Conservation (phyloP, 2,329 filamentous ascomycete species). For the Phoma herbarum region DNA sequence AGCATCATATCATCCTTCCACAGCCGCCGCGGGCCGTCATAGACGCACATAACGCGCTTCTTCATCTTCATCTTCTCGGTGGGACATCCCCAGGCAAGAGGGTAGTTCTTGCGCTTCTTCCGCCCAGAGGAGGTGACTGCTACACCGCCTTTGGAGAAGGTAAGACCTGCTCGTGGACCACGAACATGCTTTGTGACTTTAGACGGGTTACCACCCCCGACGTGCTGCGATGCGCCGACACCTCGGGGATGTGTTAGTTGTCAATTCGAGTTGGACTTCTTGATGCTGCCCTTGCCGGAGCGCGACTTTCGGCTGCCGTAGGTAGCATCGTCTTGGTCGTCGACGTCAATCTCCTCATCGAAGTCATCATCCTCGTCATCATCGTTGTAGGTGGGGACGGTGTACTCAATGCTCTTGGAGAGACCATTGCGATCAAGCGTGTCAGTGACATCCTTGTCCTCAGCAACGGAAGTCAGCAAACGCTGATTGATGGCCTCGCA, state of each 20-base stretch:
- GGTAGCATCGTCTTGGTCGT: conserved; percentile 62
- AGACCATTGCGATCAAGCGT: conserved; percentile 52
- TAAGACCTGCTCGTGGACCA: conserved; percentile 67
- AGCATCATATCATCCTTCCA: conserved; percentile 99
- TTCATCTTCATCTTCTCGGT: conserved; percentile 97
- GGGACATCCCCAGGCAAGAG: conserved; percentile 90
- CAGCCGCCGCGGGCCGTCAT: conserved; percentile 84
- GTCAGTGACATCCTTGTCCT: conserved; percentile 52
- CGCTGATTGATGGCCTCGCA: conserved; percentile 56
- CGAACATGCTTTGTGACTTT: conserved; percentile 53
- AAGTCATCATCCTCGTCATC: conserved; percentile 69
- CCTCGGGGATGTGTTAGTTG: conserved; percentile 61
- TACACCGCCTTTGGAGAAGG: conserved; percentile 78
- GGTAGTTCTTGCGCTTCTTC: conserved; percentile 94
- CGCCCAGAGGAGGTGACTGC: conserved; percentile 67
- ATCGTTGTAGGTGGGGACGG: conserved; percentile 58
- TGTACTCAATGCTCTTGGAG: conserved; percentile 56
- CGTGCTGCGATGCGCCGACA: conserved; percentile 50
- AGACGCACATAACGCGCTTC: conserved; percentile 93
- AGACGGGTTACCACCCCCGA: conserved; percentile 45
- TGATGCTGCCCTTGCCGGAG: conserved; percentile 59
- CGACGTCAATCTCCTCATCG: conserved; percentile 63
- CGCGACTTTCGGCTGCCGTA: conserved; percentile 59
- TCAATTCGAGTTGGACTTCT: conserved; percentile 62
- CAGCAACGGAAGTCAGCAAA: conserved; percentile 51